Conservation (phyloP, 306 rosid genomes). For the Fagus sylvatica region DNA sequence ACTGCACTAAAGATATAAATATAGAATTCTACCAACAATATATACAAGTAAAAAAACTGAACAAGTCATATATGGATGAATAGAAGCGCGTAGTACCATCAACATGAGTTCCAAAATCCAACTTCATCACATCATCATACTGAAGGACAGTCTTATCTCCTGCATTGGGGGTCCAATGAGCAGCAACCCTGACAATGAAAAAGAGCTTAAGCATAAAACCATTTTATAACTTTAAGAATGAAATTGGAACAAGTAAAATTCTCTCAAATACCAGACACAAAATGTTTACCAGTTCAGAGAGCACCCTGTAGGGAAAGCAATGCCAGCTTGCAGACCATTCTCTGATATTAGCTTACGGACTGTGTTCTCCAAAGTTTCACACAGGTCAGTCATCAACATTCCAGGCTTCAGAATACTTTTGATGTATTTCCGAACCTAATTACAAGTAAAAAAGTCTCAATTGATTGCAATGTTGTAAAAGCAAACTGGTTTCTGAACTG, state of each 20-base stretch:
- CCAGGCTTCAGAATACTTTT: constrained; percentile 86
- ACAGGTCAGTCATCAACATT: constrained; percentile 88
- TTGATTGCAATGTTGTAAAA: neutral
- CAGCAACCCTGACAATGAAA: constrained; percentile 76
- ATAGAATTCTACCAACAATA: constrained; percentile 11
- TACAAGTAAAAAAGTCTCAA: constrained; percentile 25
- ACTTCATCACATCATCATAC: constrained; percentile 94
- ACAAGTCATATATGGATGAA: neutral
- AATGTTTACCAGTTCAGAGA: constrained; percentile 79
- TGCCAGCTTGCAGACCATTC: constrained; percentile 95
- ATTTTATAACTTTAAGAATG: neutral
- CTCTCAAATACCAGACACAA: neutral
- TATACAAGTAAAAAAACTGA: neutral
- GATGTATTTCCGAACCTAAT: constrained; percentile 85
- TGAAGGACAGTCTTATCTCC: constrained; percentile 95
- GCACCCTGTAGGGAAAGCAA: constrained; percentile 99
- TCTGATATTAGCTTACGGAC: constrained; percentile 86
- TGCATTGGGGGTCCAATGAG: constrained; percentile 97
- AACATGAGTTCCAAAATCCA: constrained; percentile 95
- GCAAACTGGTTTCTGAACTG: neutral
- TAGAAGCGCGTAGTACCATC: constrained; percentile 61
- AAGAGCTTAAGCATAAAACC: constrained; percentile 15
- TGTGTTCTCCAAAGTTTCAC: constrained; percentile 92
- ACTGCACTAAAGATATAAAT: constrained; percentile 3
- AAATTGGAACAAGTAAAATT: neutral